Evolutionary conservation across 2,329 filamentous ascomycete genomes (phyloP), one percentile per base, ranked within the genome.

Genomic region (Colletotrichum salicis): DNA sequence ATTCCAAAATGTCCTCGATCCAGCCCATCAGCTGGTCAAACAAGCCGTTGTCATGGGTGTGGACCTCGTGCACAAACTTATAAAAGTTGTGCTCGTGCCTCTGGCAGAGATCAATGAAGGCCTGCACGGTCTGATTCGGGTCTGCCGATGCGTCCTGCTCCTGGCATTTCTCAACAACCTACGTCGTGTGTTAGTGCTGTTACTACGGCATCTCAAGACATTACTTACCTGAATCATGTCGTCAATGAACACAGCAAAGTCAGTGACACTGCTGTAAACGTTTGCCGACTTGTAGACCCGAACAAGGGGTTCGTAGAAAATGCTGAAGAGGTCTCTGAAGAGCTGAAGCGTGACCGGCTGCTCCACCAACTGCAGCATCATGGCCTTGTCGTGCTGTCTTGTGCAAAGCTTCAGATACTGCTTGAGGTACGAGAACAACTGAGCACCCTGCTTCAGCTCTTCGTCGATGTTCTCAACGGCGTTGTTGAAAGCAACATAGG

Each of bases 261-360:
- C 96, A 0, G 96, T 98, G 72, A 99, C 96, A 79, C 94, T 97
- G 85, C 91, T 96, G 86, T 98, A 98, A 31, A 99, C 96, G 77
- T 98, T 99, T 75, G 96, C 96, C 24, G 95, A 97, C 84, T 98
- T 99, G 87, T 99, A 99, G 0, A 99, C 96, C 59, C 96, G 90
- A 19, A 99, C 94, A 27, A 99, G 90, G 0, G 96, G 96, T 80
- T 99, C 96, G 83, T 99, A 99, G 84, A 99, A 99, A 79, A 99
- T 98, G 41, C 95, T 97, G 81, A 99, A 98, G 29, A 99, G 88
- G 78, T 99, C 96, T 59, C 95, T 91, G 88, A 99, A 96, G 33
- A 99, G 88, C 79, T 97, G 93, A n/a, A 99, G 87, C 0, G 96
- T 98, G n/a, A 96, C 95, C 0, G 96, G 94, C 84, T 99, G 96